Evolutionary conservation across 306 rosid species (phyloP).

Genomic region (Pyrus bretschneideri): DNA sequence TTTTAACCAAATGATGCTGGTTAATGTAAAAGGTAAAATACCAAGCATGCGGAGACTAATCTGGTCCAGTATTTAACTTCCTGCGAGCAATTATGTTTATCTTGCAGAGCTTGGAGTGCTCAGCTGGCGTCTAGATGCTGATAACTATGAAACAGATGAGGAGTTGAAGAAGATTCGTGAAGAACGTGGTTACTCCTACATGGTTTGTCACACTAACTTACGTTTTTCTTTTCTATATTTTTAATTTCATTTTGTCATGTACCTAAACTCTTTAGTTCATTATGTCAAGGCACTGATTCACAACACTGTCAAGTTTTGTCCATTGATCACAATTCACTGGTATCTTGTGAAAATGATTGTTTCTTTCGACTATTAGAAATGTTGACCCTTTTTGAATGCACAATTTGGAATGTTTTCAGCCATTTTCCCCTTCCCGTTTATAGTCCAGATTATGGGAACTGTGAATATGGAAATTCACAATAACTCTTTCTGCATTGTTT

Average conservation of each 20-base stretch:
- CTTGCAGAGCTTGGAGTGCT: conserved; percentile 94
- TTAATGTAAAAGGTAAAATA: not conserved
- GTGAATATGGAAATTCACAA: not conserved
- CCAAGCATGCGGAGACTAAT: not conserved
- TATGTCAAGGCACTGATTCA: not conserved
- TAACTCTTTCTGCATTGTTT: conserved; percentile 1
- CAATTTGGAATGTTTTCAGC: not conserved
- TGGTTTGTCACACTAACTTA: conserved; percentile 38
- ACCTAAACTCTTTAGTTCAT: not conserved
- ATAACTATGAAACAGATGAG: conserved; percentile 74
- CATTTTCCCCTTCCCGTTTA: not conserved
- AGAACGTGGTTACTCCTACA: conserved; percentile 84
- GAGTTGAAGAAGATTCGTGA: conserved; percentile 86
- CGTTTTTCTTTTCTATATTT: not conserved
- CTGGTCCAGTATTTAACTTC: not conserved
- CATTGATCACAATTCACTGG: not conserved
- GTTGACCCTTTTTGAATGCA: not conserved
- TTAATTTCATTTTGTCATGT: not conserved
- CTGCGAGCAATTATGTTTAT: conserved; percentile 3
- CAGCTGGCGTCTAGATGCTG: conserved; percentile 88
- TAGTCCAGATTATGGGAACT: not conserved
- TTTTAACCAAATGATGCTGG: not conserved
- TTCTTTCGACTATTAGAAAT: not conserved
- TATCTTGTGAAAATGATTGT: not conserved
- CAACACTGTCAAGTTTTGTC: not conserved